Conservation (phyloP, 768 basidiomycete species). For the Leccinum obscurum region DNA sequence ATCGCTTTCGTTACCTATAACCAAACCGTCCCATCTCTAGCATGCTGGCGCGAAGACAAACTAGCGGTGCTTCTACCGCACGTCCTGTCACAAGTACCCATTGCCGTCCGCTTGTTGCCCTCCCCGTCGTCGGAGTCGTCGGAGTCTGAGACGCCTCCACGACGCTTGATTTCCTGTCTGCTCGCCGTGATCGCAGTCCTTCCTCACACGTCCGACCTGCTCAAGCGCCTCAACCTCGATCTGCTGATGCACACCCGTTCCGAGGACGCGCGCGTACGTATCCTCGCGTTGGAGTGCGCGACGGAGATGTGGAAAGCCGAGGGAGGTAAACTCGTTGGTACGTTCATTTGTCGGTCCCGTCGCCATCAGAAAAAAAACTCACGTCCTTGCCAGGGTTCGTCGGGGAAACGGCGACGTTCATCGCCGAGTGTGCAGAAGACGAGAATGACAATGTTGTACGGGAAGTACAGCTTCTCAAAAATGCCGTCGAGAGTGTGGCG, state of each 20-base stretch:
- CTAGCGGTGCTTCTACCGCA: slow-evolving; percentile 59
- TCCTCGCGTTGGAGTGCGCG: slow-evolving; percentile 68
- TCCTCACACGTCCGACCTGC: slow-evolving; percentile 36
- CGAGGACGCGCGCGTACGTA: slow-evolving; percentile 68
- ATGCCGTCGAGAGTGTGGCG: slow-evolving; percentile 68
- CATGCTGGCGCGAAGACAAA: slow-evolving; percentile 88
- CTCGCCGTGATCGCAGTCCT: slow-evolving; percentile 18
- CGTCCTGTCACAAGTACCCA: slow-evolving; percentile 65
- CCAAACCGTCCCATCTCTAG: slow-evolving; percentile 38
- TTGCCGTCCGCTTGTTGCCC: slow-evolving; percentile 35
- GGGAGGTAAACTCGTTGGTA: slow-evolving; percentile 74
- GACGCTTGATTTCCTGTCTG: slow-evolving; percentile 17
- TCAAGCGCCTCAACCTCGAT: slow-evolving; percentile 81
- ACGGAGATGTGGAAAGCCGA: slow-evolving; percentile 75
- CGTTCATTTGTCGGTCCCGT: slow-evolving; percentile 21
- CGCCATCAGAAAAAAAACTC: neutral
- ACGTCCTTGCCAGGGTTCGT: slow-evolving; percentile 57
- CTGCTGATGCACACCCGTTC: slow-evolving; percentile 89
- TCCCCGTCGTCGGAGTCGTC: neutral
- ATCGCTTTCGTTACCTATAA: neutral
- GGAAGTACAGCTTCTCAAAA: slow-evolving; percentile 66
- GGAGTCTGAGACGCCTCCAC: slow-evolving; percentile 8
- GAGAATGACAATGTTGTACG: slow-evolving; percentile 82
- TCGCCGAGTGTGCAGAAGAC: slow-evolving; percentile 85
- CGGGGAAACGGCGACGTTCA: slow-evolving; percentile 81